These are phyloP conservation scores for Isatis lusitanica DNA, from an alignment of 441 rosid species.

Conservation along the genomic window DNA sequence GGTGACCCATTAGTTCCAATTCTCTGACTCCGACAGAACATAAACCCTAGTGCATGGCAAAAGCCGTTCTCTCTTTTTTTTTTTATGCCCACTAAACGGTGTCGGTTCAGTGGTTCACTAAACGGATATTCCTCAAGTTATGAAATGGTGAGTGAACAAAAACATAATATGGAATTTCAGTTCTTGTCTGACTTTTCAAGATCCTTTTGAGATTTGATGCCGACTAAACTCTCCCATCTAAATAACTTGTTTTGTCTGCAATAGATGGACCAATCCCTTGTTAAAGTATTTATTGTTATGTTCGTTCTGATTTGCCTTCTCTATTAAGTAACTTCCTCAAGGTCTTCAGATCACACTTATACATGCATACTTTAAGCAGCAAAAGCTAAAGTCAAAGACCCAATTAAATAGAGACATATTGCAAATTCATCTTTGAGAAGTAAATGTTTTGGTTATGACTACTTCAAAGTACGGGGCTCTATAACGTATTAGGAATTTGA, in stretches of 20 bases:
- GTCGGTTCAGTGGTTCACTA: no score
- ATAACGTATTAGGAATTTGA: neutral
- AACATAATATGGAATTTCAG: neutral
- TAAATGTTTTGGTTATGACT: neutral
- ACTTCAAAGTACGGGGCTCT: neutral
- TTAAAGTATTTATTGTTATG: neutral
- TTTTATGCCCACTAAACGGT: no score
- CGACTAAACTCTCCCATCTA: neutral
- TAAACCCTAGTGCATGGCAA: neutral
- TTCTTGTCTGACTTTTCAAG: neutral
- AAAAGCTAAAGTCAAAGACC: neutral
- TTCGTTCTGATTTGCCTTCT: neutral
- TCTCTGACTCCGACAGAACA: neutral
- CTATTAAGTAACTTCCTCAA: neutral
- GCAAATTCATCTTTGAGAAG: neutral
- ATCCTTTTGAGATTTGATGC: neutral
- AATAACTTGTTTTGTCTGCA: neutral
- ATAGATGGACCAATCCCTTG: neutral
- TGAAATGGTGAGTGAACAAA: neutral
- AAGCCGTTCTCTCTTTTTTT: no score
- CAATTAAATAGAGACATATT: neutral
- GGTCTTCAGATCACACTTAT: neutral
- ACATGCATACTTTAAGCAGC: neutral
- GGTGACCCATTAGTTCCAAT: neutral
- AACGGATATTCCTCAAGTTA: neutral